Conservation (phyloP, 148 eudicot species). For the Persicaria tinctoria region DNA sequence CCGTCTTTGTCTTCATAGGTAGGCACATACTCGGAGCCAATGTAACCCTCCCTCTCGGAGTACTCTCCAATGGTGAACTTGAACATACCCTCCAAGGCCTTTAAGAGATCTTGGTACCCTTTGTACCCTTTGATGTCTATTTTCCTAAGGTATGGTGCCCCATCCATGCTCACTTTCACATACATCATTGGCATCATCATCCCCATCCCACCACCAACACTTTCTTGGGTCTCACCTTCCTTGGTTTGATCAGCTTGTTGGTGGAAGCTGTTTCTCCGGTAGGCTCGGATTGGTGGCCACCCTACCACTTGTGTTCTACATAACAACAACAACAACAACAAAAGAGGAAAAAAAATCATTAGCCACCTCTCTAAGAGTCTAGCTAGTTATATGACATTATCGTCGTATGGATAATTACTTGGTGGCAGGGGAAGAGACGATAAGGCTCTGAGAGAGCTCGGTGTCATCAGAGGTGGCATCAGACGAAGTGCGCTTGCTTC, state of each 20-base stretch:
- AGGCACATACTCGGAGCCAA: conserved; percentile 14
- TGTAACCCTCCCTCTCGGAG: conserved; percentile 16
- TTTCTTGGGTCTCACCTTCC: conserved; percentile 20
- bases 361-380: too few species aligned
- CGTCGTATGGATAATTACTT: neutral
- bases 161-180: conserved; percentile 21
- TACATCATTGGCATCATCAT: neutral
- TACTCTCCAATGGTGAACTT: conserved; percentile 20
- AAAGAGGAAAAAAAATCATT: too few species aligned
- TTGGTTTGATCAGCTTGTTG: conserved; percentile 3
- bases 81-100: conserved; percentile 15
- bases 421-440: neutral
- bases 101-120: conserved; percentile 13
- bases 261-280: conserved; percentile 14
- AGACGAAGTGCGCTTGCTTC: neutral
- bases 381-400: too few species aligned
- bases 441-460: neutral
- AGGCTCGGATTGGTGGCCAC: conserved; percentile 19
- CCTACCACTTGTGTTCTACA: conserved; percentile 19
- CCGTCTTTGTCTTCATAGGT: conserved; percentile 20
- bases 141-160: conserved; percentile 18
- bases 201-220: conserved; percentile 21
- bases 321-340: neutral
- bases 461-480: neutral
- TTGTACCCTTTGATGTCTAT: conserved; percentile 14